Evolutionary conservation across 164 flowering plant species (phyloP).

Genomic region (Malania oleifera): DNA sequence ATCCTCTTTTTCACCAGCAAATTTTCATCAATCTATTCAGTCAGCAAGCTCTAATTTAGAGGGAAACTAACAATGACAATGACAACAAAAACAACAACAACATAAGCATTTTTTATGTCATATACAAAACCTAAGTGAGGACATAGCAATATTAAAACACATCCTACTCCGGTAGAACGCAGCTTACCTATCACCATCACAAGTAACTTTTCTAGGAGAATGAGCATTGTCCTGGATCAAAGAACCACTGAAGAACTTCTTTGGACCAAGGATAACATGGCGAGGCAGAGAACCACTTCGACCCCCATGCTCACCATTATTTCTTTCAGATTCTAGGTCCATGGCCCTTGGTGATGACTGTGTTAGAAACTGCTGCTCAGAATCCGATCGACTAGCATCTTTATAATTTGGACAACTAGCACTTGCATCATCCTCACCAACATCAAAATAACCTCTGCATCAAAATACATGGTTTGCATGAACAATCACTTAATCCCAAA

Average conservation of each 20-base stretch:
- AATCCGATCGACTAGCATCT: conserved; percentile 26
- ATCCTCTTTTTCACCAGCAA: no score
- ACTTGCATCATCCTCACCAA: conserved; percentile 57
- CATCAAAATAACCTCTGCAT: conserved; percentile 75
- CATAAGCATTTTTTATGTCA: no score
- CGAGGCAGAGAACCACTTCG: conserved; percentile 38
- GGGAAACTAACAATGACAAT: no score
- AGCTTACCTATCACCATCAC: conserved; percentile 67
- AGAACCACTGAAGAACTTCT: conserved; percentile 58
- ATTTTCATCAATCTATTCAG: no score
- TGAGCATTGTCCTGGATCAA: conserved; percentile 51
- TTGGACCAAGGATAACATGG: conserved; percentile 31
- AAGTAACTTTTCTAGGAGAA: conserved; percentile 40
- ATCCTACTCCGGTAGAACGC: no score
- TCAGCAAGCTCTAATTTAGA: no score
- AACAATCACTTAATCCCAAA: no score
- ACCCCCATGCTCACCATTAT: conserved; percentile 37
- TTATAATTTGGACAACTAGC: conserved; percentile 40
- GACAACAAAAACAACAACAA: no score
- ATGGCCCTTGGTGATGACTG: conserved; percentile 17
- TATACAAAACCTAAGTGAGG: background rate
- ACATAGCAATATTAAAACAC: no score
- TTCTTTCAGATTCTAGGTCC: conserved; percentile 33
- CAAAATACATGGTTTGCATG: background rate
- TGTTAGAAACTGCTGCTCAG: conserved; percentile 25